phyloP scores from a whole-genome alignment of 306 rosid species.

The Acacia acuminata region DNA sequence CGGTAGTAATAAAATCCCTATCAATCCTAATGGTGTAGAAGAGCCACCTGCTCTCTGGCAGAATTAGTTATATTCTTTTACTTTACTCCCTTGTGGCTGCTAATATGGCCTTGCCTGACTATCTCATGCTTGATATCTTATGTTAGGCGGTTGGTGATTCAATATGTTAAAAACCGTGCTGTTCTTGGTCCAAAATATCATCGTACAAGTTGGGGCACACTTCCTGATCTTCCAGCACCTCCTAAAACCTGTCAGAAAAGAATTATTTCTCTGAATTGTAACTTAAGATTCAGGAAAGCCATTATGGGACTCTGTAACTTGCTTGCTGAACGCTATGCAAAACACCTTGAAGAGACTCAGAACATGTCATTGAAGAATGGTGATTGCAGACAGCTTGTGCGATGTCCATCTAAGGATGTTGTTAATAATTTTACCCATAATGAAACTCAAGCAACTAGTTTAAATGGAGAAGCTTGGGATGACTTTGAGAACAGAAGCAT shows the following conservation, averaged over 20 bases:
- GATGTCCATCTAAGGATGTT: slow-evolving; percentile 41
- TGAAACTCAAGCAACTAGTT: slow-evolving; percentile 39
- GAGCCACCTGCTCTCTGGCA: neutral
- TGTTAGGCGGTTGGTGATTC: slow-evolving; percentile 81
- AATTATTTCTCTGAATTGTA: slow-evolving; percentile 59
- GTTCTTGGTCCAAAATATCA: slow-evolving; percentile 70
- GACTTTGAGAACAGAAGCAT: slow-evolving; percentile 61
- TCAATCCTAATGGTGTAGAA: neutral
- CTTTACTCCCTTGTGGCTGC: neutral
- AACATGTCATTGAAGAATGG: slow-evolving; percentile 45
- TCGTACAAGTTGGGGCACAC: slow-evolving; percentile 68
- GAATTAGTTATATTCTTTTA: slow-evolving; percentile 18
- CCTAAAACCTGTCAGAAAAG: slow-evolving; percentile 70
- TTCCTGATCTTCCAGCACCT: slow-evolving; percentile 83
- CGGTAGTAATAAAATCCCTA: neutral
- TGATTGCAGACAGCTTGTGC: slow-evolving; percentile 44
- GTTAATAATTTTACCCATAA: slow-evolving; percentile 24
- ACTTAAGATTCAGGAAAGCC: slow-evolving; percentile 65
- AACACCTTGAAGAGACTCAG: slow-evolving; percentile 56
- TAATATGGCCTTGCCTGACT: slow-evolving; percentile 23
- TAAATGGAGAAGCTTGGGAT: slow-evolving; percentile 75
- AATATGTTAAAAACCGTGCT: slow-evolving; percentile 82
- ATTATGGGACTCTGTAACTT: slow-evolving; percentile 81
- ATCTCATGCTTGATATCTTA: slow-evolving; percentile 30
- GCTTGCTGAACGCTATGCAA: slow-evolving; percentile 67